Percentiles rank a stretch among this genome's conserved stretches.
Conservation (phyloP, 2,329 filamentous ascomycete species). For the Epichloe glyceriae region DNA sequence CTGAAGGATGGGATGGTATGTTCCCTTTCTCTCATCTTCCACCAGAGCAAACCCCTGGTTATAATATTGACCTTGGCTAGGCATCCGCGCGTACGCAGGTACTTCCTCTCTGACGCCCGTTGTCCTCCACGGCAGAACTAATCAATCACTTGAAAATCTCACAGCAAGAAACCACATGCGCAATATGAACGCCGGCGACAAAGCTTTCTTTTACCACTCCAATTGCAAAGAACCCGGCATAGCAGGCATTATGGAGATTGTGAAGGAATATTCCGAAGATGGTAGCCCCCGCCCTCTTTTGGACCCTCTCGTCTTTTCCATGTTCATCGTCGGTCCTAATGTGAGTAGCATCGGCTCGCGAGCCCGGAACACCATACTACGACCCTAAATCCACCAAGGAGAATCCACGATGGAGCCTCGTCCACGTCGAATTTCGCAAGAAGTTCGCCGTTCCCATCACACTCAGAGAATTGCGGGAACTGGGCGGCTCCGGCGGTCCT, state of each 20-base stretch:
- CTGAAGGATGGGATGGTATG: slow-evolving; percentile 86
- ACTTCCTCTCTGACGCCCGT: background rate
- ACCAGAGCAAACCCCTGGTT: background rate
- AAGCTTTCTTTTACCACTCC: slow-evolving; percentile 95
- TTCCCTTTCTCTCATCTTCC: slow-evolving; percentile 8
- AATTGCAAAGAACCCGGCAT: slow-evolving; percentile 85
- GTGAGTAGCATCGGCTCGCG: slow-evolving; percentile 18
- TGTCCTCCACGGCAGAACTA: background rate
- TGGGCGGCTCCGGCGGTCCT: slow-evolving; percentile 40
- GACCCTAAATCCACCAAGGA: slow-evolving; percentile 55
- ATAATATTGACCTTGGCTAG: slow-evolving; percentile 13
- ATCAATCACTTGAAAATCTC: background rate
- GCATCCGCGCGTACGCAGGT: slow-evolving; percentile 38
- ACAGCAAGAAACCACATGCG: slow-evolving; percentile 76
- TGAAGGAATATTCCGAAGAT: slow-evolving; percentile 70
- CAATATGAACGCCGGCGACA: slow-evolving; percentile 80
- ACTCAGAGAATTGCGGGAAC: slow-evolving; percentile 57
- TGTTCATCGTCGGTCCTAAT: background rate
- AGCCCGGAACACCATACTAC: slow-evolving; percentile 53
- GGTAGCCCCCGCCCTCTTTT: slow-evolving; percentile 29
- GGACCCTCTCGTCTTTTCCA: background rate
- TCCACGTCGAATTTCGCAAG: slow-evolving; percentile 74
- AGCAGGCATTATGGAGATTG: slow-evolving; percentile 79
- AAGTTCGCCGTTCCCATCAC: slow-evolving; percentile 65
- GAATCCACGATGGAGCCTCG: slow-evolving; percentile 62